Percentiles rank a stretch among this genome's conserved stretches.
Conservation (phyloP, 805 yeast genomes). For the Pichia gijzeniarum region DNA sequence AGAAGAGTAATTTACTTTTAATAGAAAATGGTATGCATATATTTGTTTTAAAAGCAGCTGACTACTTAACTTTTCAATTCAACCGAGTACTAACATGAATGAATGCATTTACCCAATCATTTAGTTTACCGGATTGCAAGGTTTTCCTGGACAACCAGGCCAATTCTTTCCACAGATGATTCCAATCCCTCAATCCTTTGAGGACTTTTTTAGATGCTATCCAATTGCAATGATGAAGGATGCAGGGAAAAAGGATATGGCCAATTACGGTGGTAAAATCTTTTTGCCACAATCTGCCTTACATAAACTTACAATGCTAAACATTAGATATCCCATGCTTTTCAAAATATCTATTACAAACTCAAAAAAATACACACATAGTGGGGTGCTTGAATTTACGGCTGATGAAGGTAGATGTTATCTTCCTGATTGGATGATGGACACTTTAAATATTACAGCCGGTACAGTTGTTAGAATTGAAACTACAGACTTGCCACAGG, state of each 20-base stretch:
- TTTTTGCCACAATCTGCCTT: slow-evolving; percentile 91
- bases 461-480: slow-evolving; percentile 77
- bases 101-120: neutral
- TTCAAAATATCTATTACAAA: slow-evolving; percentile 71
- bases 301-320: slow-evolving; percentile 80
- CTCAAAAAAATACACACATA: slow-evolving; percentile 56
- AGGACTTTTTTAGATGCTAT: slow-evolving; percentile 86
- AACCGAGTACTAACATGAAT: slow-evolving; percentile 7
- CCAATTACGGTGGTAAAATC: slow-evolving; percentile 93
- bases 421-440: slow-evolving; percentile 96
- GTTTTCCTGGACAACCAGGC: slow-evolving; percentile 15
- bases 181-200: slow-evolving; percentile 40
- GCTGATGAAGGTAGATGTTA: slow-evolving; percentile 97
- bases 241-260: slow-evolving; percentile 58
- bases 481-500: slow-evolving; percentile 75
- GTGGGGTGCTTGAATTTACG: slow-evolving; percentile 92
- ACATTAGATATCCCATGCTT: slow-evolving; percentile 93
- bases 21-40: too few relatives aligned
- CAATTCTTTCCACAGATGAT: slow-evolving; percentile 15
- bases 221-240: slow-evolving; percentile 91
- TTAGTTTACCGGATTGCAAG: slow-evolving; percentile 26
- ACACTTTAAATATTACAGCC: slow-evolving; percentile 60
- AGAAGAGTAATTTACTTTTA: too few relatives aligned
- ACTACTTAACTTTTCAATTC: too few relatives aligned
- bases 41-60: too few relatives aligned